These are phyloP conservation scores for Phoma sp. DNA, from an alignment of 2,329 filamentous ascomycete genomes.

Conservation along the genomic window DNA sequence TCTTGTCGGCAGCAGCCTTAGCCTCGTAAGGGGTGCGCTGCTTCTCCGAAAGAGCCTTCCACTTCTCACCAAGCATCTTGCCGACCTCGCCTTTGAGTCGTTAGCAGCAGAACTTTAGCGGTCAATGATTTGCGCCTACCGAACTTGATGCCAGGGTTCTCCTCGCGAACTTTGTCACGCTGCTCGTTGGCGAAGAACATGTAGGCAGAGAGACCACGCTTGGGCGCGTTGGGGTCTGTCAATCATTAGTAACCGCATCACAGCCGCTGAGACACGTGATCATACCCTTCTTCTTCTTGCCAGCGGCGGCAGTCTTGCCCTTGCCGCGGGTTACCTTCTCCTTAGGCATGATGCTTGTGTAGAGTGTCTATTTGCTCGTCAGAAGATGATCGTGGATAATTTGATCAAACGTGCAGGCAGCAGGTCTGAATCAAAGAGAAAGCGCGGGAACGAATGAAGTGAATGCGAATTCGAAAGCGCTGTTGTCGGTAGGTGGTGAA, in stretches of 20 bases:
- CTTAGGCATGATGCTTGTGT: conserved; percentile 67
- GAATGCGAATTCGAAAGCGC: conserved; percentile 7
- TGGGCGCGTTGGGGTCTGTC: conserved; percentile 93
- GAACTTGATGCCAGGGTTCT: conserved; percentile 97
- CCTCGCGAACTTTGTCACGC: conserved; percentile 95
- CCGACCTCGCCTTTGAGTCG: conserved; percentile 80
- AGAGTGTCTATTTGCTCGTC: conserved; percentile 9
- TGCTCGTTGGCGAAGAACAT: conserved; percentile 99
- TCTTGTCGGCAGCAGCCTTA: conserved; percentile 97
- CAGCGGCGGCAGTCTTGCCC: conserved; percentile 61
- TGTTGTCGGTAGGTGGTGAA: conserved; percentile 14
- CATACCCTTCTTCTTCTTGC: conserved; percentile 76
- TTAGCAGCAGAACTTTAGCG: conserved; percentile 21
- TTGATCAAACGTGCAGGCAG: conserved; percentile 3
- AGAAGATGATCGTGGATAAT: conserved; percentile 18
- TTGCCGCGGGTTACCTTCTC: conserved; percentile 68
- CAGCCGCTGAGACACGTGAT: conserved; percentile 19
- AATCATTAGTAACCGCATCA: conserved; percentile 14
- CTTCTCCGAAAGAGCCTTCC: conserved; percentile 95
- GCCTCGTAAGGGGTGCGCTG: conserved; percentile 93
- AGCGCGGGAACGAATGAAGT: conserved; percentile 7
- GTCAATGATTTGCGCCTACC: conserved; percentile 60
- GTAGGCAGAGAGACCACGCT: conserved; percentile 99
- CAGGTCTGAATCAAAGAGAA: neutral
- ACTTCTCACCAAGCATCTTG: conserved; percentile 97